Base-by-base conservation (phyloP, 129 eudicot species). In the Artemisia argyi region DNA sequence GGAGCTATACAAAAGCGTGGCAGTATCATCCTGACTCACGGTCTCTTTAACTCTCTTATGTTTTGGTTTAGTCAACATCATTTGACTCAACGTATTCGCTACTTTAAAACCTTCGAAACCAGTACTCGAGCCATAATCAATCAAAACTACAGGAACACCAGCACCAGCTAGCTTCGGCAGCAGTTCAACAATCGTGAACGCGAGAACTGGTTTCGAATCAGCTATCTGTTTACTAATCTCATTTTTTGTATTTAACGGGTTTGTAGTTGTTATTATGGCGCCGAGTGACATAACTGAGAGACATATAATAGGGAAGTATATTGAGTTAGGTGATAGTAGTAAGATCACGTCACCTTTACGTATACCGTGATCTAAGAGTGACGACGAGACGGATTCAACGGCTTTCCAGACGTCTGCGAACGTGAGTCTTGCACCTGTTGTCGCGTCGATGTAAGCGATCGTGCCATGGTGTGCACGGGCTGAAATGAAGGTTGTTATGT, bases 261-360 rank as follows among this genome's bases (percentile, higher is more conserved):
- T 95, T 3, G 96, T 86, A 65, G 99, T 91, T 51, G 99, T 95
- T 66, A 95, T 88, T 47, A 95, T 68, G 44, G 99, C 96, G 13
- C 99, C 99, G 57, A 95, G 88, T 3, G 99, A 91, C 91, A 91
- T 82, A 32, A 86, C 94, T 63, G 99, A 77, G 65, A 90, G 95
- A 72, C 97, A 90, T n/a, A 95, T 76, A 22, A 95, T 66, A 1
- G 99, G 99, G 87, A 88, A 91, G 84, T 60, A 83, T 56, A 95
- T 83, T 4, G 99, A 95, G 80, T 95, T 95, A 0, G 99, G 99
- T 10, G 94, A 82, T 62, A 91, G 94, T 56, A 95, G 66, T 42
- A 95, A 85, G 61, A 95, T 56, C 49, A 95, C 99, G 81, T 88
- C 83, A 63, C 96, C 95, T 51, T 95, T 95, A 0, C 90, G 86